Base-by-base conservation (phyloP, 2,329 filamentous ascomycete species). In the Xylaria sp. region DNA sequence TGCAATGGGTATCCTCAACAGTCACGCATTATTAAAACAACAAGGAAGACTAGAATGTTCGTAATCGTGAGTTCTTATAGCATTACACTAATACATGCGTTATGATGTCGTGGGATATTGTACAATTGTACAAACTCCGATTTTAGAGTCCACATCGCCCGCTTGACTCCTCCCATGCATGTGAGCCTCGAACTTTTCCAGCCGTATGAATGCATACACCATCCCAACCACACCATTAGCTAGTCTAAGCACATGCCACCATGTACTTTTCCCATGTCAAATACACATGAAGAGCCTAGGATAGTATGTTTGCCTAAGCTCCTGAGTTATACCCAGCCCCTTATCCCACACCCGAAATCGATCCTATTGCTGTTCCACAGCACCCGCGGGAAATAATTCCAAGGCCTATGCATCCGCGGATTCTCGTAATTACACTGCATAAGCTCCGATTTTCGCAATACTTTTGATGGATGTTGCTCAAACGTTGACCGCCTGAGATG, bases 401-500 rank as follows among this genome's bases (percentile, higher is more conserved):
- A 61, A 64, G 23, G 58, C 48, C 38, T 20, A 36, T 58, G 46
- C 48, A 11, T 42, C 53, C 51, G 36, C 4, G 33, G 40, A 31
- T 51, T 44, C 59, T 59, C 36, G 36, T 48, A 23, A 56, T 54
- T 56, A 44, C 62, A 62, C 28, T 51, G 51, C 42, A 23, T 31
- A 56, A 66, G 59, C 59, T 51, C 36, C 33, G 48, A 33, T n/a
- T 46, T 60, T 57, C 6, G 26, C 28, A 63, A 51, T 28, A 69
- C 53, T 38, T 58, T 33, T 17, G 9, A 40, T 7, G 17, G 20
- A 59, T 28, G 58, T 42, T 31, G 36, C 63, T 79, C 79, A 88
- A 73, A 84, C 86, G 72, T 86, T 88, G 74, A 86, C 83, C 58
- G 81, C 76, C 78, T 87, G 86, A 59, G 85, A 80, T 70, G 83